Conservation (phyloP, 1,284 basidiomycete species). For the Leccinum olivaceoglutinosum region DNA sequence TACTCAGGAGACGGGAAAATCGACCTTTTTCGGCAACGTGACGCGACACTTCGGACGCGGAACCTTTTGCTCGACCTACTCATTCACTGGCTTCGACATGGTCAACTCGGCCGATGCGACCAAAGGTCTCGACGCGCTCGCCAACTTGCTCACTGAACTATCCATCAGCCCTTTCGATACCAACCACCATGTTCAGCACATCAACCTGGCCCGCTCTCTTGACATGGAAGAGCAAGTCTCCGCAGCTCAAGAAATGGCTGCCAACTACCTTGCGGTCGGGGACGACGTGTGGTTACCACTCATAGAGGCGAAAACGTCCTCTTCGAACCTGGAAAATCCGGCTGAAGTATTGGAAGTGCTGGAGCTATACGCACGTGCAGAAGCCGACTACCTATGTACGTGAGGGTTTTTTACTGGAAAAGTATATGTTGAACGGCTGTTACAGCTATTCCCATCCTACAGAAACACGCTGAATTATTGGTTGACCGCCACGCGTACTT, state of each 20-base stretch:
- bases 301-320: constrained; percentile 48
- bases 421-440: constrained; percentile 12
- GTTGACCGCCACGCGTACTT: constrained; percentile 50
- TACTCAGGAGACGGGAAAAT: neutral
- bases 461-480: constrained; percentile 67
- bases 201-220: constrained; percentile 49
- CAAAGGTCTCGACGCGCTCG: constrained; percentile 52
- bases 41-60: neutral
- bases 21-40: neutral
- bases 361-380: constrained; percentile 63
- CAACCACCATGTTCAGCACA: constrained; percentile 57
- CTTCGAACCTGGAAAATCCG: constrained; percentile 41
- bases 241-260: constrained; percentile 63
- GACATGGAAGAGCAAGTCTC: constrained; percentile 44
- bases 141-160: constrained; percentile 50
- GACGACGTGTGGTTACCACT: constrained; percentile 66
- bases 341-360: constrained; percentile 55
- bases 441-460: constrained; percentile 67
- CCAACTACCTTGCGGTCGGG: constrained; percentile 55
- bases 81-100: constrained; percentile 11
- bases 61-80: neutral
- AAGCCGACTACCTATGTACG: constrained; percentile 80
- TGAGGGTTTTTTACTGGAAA: constrained; percentile 15
- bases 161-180: constrained; percentile 57
- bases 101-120: constrained; percentile 31